Conservation (phyloP, 116 monocot species). For the Phalaenopsis hybrid region DNA sequence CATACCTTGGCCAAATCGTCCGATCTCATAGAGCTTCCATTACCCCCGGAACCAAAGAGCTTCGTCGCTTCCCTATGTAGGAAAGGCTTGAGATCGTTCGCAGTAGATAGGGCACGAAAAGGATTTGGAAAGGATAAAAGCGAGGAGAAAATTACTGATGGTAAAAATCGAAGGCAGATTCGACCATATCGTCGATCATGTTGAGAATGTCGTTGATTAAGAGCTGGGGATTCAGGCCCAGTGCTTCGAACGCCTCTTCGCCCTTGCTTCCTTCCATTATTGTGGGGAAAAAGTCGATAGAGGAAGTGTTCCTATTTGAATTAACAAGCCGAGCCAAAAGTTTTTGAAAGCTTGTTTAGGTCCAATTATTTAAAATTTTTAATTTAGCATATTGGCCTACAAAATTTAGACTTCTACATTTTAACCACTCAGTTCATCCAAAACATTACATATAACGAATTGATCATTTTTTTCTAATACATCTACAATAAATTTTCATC, state of each 20-base stretch:
- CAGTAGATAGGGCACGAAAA: neutral
- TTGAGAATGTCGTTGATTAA: constrained; percentile 74
- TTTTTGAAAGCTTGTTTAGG: too few species aligned
- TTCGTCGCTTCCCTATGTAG: constrained; percentile 5
- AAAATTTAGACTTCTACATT: too few species aligned
- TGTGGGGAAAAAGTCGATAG: neutral
- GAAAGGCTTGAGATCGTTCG: neutral
- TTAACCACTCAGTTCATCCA: too few species aligned
- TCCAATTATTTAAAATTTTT: too few species aligned
- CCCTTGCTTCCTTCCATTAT: constrained; percentile 49
- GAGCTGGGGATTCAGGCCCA: constrained; percentile 47
- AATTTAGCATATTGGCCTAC: too few species aligned
- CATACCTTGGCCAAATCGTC: neutral
- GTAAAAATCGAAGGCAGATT: constrained; percentile 61
- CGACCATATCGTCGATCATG: constrained; percentile 52
- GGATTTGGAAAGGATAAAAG: neutral
- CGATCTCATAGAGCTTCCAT: neutral
- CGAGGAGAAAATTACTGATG: constrained; percentile 35
- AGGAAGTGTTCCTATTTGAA: neutral
- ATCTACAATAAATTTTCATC: too few species aligned
- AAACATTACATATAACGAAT: too few species aligned
- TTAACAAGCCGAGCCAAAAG: neutral
- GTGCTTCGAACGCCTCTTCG: constrained; percentile 49
- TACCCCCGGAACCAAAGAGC: neutral
- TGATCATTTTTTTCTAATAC: too few species aligned